Percentiles rank a stretch among this genome's conserved stretches.
These are phyloP conservation scores for Acanthamoeba divionensis DNA, from an alignment of 208 protist genomes.

Conservation along the genomic window DNA sequence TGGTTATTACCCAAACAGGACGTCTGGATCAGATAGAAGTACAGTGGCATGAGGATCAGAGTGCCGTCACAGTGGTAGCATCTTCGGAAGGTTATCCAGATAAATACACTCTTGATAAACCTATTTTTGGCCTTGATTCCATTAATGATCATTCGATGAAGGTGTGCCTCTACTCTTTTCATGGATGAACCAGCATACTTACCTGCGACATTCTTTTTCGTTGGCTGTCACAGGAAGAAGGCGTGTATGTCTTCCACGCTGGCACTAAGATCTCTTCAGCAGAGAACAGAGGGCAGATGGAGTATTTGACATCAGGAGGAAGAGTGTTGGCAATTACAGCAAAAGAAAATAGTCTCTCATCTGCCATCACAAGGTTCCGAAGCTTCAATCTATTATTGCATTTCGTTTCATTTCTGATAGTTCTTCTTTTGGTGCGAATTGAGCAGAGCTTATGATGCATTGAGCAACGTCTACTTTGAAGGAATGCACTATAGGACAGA, in stretches of 20 bases:
- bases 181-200: not conserved
- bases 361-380: too few relatives aligned
- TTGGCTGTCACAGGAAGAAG: not conserved
- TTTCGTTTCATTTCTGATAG: too few relatives aligned
- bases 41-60: not conserved
- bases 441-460: constrained; percentile 31
- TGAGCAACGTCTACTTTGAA: constrained; percentile 64
- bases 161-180: not conserved
- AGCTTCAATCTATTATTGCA: too few relatives aligned
- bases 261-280: constrained; percentile 63
- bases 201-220: not conserved
- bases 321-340: constrained; percentile 74
- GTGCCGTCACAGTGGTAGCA: constrained; percentile 70
- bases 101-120: constrained; percentile 59
- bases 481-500: constrained; percentile 56
- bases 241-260: constrained; percentile 73
- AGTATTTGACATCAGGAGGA: constrained; percentile 76
- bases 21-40: constrained; percentile 64
- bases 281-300: not conserved
- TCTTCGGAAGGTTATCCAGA: constrained; percentile 76
- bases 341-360: too few relatives aligned
- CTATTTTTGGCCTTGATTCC: constrained; percentile 53
- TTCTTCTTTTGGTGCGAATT: too few relatives aligned
- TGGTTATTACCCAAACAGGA: constrained; percentile 26
- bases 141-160: not conserved